Conservation (phyloP, 202 grass and related monocot species). For the Schoenoplectus tabernaemontani region DNA sequence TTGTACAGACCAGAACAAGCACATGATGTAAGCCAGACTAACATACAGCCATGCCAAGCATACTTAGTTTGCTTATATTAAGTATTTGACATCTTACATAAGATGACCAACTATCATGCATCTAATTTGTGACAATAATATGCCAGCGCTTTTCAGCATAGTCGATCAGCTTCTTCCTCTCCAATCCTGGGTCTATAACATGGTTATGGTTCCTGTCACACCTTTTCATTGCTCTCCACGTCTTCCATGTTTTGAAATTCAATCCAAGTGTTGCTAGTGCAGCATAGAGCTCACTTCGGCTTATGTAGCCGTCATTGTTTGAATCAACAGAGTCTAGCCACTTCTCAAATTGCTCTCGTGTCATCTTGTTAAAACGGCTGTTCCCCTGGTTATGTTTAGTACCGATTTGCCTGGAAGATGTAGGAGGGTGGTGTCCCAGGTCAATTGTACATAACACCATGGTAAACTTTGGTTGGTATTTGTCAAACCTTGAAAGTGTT, state of each 20-base stretch:
- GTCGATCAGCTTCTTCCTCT: constrained; percentile 18
- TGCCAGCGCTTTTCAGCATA: too few relatives aligned
- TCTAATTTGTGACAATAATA: constrained; percentile 6
- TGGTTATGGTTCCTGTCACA: constrained; percentile 6
- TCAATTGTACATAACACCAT: background rate
- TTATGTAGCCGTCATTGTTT: too few relatives aligned
- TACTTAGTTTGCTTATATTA: background rate
- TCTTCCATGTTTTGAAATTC: constrained; percentile 7
- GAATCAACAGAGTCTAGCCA: too few relatives aligned
- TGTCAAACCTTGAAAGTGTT: background rate
- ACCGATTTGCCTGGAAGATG: background rate
- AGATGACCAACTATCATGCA: background rate
- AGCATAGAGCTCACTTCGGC: too few relatives aligned
- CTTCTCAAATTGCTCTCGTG: constrained; percentile 2
- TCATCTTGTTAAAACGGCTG: background rate
- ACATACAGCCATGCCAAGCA: background rate
- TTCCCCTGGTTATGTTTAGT: background rate
- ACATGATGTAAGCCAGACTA: background rate
- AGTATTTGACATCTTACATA: too few relatives aligned
- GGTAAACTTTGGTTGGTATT: background rate
- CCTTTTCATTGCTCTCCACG: constrained; percentile 3
- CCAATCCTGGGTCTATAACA: constrained; percentile 9
- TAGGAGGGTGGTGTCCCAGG: background rate
- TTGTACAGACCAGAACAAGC: background rate
- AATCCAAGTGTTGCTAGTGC: background rate